Evolutionary conservation across 2,329 filamentous ascomycete species (phyloP).

Genomic region (Apiospora arundinis): DNA sequence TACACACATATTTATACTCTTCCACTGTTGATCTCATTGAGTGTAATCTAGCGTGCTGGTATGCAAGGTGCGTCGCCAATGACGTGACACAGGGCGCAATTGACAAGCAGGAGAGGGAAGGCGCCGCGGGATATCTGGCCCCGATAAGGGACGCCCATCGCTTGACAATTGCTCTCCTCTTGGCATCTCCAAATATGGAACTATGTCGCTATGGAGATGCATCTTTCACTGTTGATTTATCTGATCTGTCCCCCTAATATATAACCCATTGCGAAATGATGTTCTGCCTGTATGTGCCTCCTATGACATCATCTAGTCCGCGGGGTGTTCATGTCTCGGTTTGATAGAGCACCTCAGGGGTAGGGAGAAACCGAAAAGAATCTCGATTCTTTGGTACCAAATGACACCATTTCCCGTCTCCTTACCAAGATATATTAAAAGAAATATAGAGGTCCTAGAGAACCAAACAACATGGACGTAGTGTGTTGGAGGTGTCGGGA

Average conservation of each 20-base stretch:
- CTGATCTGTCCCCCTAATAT: not conserved
- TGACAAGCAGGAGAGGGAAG: not conserved
- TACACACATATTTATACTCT: not conserved
- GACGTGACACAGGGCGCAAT: conserved; percentile 3
- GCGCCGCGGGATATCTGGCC: not conserved
- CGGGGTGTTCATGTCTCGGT: not conserved
- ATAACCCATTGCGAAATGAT: not conserved
- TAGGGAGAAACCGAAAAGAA: not conserved
- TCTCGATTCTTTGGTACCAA: not conserved
- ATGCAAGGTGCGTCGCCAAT: not conserved
- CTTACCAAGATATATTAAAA: not conserved
- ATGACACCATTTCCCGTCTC: not conserved
- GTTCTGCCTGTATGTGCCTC: not conserved
- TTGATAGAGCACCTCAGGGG: not conserved
- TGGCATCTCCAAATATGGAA: not conserved
- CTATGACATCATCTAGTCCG: not conserved
- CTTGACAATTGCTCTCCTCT: not conserved
- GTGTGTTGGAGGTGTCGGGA: not conserved
- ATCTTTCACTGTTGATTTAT: not conserved
- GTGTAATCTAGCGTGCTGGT: not conserved
- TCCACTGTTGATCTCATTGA: not conserved
- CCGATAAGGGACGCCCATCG: not conserved
- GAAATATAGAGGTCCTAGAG: not conserved
- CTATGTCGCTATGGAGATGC: not conserved
- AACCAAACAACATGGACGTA: not conserved